Percentiles rank a stretch among this genome's conserved stretches.
phyloP scores from a whole-genome alignment of 163 green algal species.

The Chlamydomonas reinhardtii region DNA sequence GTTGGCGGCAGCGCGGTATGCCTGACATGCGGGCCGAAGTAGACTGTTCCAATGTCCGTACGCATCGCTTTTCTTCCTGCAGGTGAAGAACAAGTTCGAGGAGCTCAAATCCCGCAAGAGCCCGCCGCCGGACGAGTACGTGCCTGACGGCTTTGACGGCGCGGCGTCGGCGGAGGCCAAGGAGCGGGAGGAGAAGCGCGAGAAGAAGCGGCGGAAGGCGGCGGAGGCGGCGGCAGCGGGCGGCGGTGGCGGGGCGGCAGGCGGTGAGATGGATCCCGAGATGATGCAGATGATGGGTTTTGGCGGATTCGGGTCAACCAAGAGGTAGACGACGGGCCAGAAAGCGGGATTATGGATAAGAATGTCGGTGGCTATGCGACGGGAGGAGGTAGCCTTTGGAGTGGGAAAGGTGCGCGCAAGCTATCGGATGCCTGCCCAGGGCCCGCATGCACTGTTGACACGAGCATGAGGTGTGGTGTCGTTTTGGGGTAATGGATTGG shows the following conservation, averaged over 20 bases:
- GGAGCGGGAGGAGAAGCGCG: slow-evolving; percentile 68
- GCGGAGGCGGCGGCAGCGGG: slow-evolving; percentile 54
- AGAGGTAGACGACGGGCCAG: slow-evolving; percentile 56
- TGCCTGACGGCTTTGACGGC: slow-evolving; percentile 78
- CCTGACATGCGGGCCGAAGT: too few species aligned
- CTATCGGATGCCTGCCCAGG: too few species aligned
- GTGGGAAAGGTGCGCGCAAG: too few species aligned
- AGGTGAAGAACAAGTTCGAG: slow-evolving; percentile 61
- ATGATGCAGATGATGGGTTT: slow-evolving; percentile 96
- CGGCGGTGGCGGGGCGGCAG: slow-evolving; percentile 53
- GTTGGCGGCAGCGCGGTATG: too few species aligned
- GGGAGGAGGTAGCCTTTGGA: too few species aligned
- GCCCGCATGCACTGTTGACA: too few species aligned
- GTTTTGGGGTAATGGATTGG: too few species aligned
- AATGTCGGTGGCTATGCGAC: too few species aligned
- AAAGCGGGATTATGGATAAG: too few species aligned
- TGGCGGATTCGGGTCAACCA: slow-evolving; percentile 88
- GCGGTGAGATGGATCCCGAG: slow-evolving; percentile 75
- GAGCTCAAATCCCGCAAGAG: slow-evolving; percentile 62
- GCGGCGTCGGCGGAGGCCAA: slow-evolving; percentile 69
- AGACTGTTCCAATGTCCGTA: too few species aligned
- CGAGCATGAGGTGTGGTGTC: too few species aligned
- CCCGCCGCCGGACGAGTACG: slow-evolving; percentile 62
- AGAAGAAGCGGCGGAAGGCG: slow-evolving; percentile 72
- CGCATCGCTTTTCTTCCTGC: too few species aligned